These are phyloP conservation scores for Paspalum vaginatum DNA, from an alignment of 176 grass and related monocot species.

Conservation along the genomic window DNA sequence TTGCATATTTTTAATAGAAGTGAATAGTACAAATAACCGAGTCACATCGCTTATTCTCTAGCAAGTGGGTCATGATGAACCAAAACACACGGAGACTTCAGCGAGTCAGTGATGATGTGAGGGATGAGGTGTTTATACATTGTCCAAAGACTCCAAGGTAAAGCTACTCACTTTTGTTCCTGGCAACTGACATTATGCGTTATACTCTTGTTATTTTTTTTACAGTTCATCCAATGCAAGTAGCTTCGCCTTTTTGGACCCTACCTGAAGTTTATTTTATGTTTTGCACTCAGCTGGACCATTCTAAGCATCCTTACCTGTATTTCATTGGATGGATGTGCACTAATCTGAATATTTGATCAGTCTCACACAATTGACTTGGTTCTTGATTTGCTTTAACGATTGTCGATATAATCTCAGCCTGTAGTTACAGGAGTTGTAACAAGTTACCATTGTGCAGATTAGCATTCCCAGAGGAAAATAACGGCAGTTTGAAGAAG, in stretches of 20 bases:
- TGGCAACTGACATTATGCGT: not conserved
- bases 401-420: not conserved
- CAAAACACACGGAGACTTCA: constrained; percentile 98
- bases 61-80: constrained; percentile 99
- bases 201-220: not conserved
- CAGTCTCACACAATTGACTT: constrained; percentile 7
- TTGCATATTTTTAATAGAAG: not conserved
- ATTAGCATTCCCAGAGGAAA: constrained; percentile 92
- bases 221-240: not conserved
- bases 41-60: constrained; percentile 41
- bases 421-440: constrained; percentile 25
- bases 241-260: not conserved
- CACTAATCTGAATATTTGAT: constrained; percentile 1
- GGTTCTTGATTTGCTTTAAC: not conserved
- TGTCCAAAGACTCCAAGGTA: constrained; percentile 94
- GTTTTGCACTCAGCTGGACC: not conserved
- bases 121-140: constrained; percentile 91
- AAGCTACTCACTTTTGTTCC: constrained; percentile 8
- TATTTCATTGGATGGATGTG: constrained; percentile 14
- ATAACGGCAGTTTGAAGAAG: constrained; percentile 96
- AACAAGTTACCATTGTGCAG: constrained; percentile 48
- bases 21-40: constrained; percentile 33
- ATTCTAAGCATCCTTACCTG: not conserved
- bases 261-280: not conserved
- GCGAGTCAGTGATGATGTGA: constrained; percentile 95